Base-by-base conservation (phyloP, 495 filamentous ascomycete genomes). In the Cudoniella acicularis region DNA sequence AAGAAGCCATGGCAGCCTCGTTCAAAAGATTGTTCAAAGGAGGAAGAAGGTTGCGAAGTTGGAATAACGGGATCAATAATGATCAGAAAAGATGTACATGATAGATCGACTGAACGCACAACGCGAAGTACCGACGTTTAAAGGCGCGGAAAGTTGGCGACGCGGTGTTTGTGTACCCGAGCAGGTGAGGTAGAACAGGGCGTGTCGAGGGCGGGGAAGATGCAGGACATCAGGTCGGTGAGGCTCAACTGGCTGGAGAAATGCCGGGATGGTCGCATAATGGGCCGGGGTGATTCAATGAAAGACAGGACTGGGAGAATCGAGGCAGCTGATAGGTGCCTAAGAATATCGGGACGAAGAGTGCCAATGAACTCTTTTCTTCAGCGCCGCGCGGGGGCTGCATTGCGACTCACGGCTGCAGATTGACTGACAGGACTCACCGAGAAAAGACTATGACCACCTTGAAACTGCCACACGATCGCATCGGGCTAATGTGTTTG, bases 1-100 rank as follows among this genome's bases (percentile, higher is more conserved):
- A 11, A 1, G 53, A 18, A n/a, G 53, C 52, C 61, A 64, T 64
- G 36, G 10, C 52, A 22, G 51, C 9, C 36, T 41, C n/a, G 36
- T n/a, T 41, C 36, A 9, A n/a, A n/a, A n/a, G 36, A 41, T 41
- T 41, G 36, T 9, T 9, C n/a, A 9, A 41, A 41, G 36, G 36
- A 41, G 9, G 36, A 9, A 41, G 36, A 41, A 41, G 36, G n/a
- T n/a, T 41, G 36, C n/a, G 9, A 41, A 41, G n/a, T 41, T 41
- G n/a, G 9, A 41, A n/a, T 9, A n/a, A 41, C n/a, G n/a, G n/a
- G n/a, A n/a, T n/a, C n/a, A n/a, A n/a, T n/a, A 41, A 9, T n/a
- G 36, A 41, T 9, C 36, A n/a, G n/a, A 9, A 41, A n/a, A 9
- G 36, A 9, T 41, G 36, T n/a, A 41, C 36, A 41, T 41, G n/a